Percentiles rank a stretch among this genome's conserved stretches.
phyloP scores from a whole-genome alignment of 148 eudicot species.

The Pouteria glomerata region DNA sequence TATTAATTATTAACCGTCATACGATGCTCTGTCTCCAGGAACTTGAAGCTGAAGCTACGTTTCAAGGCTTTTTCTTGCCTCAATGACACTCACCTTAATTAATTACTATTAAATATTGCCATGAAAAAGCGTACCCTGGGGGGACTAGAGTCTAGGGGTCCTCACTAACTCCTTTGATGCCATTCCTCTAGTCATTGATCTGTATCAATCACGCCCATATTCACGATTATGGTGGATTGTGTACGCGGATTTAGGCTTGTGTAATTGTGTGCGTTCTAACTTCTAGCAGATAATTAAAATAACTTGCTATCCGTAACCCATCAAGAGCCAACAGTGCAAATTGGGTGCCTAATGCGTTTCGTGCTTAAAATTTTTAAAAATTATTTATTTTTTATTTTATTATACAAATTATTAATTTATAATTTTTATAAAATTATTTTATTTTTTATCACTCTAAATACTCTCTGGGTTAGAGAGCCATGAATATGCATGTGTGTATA shows the following conservation, averaged over 20 bases:
- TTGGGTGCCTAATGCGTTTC: too few species aligned
- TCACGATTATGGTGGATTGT: background rate
- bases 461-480: background rate
- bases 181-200: background rate
- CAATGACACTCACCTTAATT: background rate
- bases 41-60: background rate
- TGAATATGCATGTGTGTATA: too few species aligned
- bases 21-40: background rate
- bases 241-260: background rate
- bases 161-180: too few species aligned
- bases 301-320: background rate
- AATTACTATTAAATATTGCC: background rate
- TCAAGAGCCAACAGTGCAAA: conserved; percentile 1
- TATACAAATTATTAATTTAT: too few species aligned
- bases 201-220: background rate
- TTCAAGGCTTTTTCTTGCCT: background rate
- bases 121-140: background rate
- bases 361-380: too few species aligned
- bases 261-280: too few species aligned
- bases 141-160: too few species aligned
- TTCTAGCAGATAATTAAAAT: background rate
- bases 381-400: too few species aligned
- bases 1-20: background rate
- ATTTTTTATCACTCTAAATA: too few species aligned
- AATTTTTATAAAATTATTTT: too few species aligned